Base-by-base conservation (phyloP, 306 rosid genomes). In the Myrica gale region DNA sequence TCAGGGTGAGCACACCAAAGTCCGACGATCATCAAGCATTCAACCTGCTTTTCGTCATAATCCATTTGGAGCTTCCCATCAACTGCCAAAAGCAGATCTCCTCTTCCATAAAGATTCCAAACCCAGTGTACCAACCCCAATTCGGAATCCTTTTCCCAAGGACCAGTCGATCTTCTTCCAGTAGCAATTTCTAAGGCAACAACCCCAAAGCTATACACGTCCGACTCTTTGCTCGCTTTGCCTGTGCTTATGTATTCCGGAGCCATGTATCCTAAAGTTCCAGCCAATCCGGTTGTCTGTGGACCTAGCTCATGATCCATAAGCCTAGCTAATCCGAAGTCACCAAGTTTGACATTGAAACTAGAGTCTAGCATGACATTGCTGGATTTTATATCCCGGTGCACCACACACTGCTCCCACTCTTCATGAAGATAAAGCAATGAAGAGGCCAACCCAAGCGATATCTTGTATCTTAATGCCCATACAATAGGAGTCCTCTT, bases 251-350 rank as follows among this genome's bases (percentile, higher is more conserved):
- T 37, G 60, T 81, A 84, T 16, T 81, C 82, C 0, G 79, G 83
- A 46, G 88, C 84, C 73, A 87, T 4, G 48, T 87, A 81, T 1
- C 78, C 86, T 0, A 79, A n/a, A 0, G 90, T 87, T 21, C 90
- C 83, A 3, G 68, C 81, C 0, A 79, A 3, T 5, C 57, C 74
- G 0, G 81, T 66, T 71, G 86, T 87, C 21, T 87, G 75, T 0
- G 79, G 85, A 2, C 79, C 80, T 12, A 79, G 47, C 67, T 81
- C 84, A 15, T 79, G 83, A 7, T 73, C 78, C 69, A 81, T 21
- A 1, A 81, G 65, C 58, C 73, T n/a, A 15, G 81, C 87, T 67
- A 81, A 74, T 16, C 85, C 81, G 15, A 84, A 84, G 54, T 84
- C 85, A 12, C 61, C 19, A n/a, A n/a, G n/a, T 55, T 55, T 52